Conservation (phyloP, 495 filamentous ascomycete genomes). For the Xylaria flabelliformis region DNA sequence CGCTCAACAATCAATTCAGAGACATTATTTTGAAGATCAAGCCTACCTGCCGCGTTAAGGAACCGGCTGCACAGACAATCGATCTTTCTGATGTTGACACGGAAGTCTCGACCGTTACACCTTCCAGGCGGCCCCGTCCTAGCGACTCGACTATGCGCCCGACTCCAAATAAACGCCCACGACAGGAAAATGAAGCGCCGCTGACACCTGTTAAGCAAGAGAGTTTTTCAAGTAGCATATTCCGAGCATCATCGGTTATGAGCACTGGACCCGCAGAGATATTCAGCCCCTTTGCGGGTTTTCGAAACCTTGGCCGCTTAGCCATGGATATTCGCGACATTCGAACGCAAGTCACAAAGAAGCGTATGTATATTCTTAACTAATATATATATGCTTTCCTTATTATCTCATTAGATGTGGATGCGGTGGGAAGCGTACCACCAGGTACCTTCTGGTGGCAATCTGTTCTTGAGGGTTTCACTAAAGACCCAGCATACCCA, state of each 20-base stretch:
- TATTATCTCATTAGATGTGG: not conserved
- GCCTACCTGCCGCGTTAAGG: conserved; percentile 51
- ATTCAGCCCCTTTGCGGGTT: conserved; percentile 31
- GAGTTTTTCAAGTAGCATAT: conserved; percentile 21
- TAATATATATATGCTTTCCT: not conserved
- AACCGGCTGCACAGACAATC: conserved; percentile 37
- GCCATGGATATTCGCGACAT: conserved; percentile 45
- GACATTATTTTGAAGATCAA: conserved; percentile 46
- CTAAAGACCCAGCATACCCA: not conserved
- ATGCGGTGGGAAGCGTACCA: not conserved
- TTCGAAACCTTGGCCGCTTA: conserved; percentile 31
- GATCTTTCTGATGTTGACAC: conserved; percentile 39
- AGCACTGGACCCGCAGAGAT: conserved; percentile 24
- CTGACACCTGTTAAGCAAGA: conserved; percentile 25
- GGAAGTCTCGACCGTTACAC: conserved; percentile 31
- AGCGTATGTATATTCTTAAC: conserved; percentile 22
- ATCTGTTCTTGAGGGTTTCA: not conserved
- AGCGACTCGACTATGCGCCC: conserved; percentile 36
- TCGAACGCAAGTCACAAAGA: conserved; percentile 46
- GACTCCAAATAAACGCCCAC: conserved; percentile 33
- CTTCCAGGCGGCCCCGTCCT: conserved; percentile 33
- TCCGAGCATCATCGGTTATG: conserved; percentile 10
- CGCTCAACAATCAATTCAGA: conserved; percentile 45
- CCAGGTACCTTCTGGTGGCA: not conserved
- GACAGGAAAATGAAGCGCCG: conserved; percentile 19